Conservation (phyloP, 176 grass and related monocot species). For the Hordeum vulgare region DNA sequence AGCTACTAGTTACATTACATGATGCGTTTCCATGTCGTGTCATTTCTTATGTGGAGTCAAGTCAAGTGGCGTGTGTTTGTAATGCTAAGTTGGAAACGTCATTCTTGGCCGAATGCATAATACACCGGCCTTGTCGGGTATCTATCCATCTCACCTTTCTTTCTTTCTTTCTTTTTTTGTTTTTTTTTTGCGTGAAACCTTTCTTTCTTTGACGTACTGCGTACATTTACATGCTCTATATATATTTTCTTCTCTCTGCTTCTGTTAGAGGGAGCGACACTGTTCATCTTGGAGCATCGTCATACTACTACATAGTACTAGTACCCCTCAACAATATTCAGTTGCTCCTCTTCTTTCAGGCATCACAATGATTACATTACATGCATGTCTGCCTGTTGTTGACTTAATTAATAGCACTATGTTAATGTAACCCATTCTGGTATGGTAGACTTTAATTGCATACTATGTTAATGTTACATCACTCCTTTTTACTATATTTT, state of each 20-base stretch:
- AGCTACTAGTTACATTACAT: not conserved
- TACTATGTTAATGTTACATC: not conserved
- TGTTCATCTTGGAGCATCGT: not conserved
- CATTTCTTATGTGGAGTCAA: slow-evolving; percentile 5
- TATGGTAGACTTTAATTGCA: not conserved
- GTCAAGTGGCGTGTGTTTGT: slow-evolving; percentile 13
- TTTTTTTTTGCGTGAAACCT: no score
- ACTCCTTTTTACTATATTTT: not conserved
- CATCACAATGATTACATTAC: not conserved
- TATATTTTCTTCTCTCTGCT: not conserved
- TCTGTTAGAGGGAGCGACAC: not conserved
- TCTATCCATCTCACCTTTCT: not conserved
- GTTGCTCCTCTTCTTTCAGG: not conserved
- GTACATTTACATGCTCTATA: not conserved
- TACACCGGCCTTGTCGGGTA: slow-evolving; percentile 1
- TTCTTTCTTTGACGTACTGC: not conserved
- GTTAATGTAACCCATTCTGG: not conserved
- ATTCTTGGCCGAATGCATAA: slow-evolving; percentile 33
- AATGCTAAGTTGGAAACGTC: slow-evolving; percentile 19
- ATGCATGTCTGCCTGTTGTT: not conserved
- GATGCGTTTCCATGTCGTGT: not conserved
- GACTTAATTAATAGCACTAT: not conserved
- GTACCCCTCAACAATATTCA: not conserved
- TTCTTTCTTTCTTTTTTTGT: no score
- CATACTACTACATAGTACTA: not conserved